These are phyloP conservation scores for Bonia amplexicaulis DNA, from an alignment of 176 grass and related monocot species.

Conservation along the genomic window DNA sequence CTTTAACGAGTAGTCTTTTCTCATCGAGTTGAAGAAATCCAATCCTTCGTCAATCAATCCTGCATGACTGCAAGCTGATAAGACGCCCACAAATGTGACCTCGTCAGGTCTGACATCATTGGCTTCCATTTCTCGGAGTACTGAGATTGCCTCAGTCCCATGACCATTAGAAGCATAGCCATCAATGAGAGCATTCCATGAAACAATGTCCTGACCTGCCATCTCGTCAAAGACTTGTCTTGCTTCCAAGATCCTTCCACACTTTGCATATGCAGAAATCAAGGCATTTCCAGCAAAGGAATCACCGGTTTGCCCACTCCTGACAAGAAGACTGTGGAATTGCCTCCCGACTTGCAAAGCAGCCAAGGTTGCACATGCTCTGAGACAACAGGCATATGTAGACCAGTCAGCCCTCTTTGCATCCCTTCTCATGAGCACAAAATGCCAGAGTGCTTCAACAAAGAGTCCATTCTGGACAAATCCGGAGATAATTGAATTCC, in stretches of 20 bases:
- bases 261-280: conserved; percentile 53
- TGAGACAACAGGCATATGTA: conserved; percentile 48
- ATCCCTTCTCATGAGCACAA: conserved; percentile 42
- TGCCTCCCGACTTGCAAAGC: conserved; percentile 38
- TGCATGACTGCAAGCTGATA: conserved; percentile 46
- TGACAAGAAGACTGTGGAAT: conserved; percentile 45
- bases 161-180: conserved; percentile 57
- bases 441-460: conserved; percentile 41
- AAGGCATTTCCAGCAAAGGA: conserved; percentile 40
- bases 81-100: conserved; percentile 47
- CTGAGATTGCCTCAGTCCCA: conserved; percentile 29
- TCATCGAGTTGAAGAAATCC: conserved; percentile 38
- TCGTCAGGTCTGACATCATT: conserved; percentile 37
- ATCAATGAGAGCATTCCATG: conserved; percentile 64
- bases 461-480: conserved; percentile 49
- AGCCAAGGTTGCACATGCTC: conserved; percentile 49
- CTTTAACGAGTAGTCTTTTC: conserved; percentile 19
- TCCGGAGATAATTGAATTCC: conserved; percentile 62
- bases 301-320: conserved; percentile 34
- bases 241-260: conserved; percentile 45
- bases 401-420: conserved; percentile 42
- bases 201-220: conserved; percentile 39
- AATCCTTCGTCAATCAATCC: conserved; percentile 55
- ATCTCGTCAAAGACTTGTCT: conserved; percentile 56
- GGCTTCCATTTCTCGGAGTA: conserved; percentile 42